Evolutionary conservation across 1,284 basidiomycete genomes (phyloP), one percentile per base, ranked within the genome.

Genomic region (Meripilus lineatus): DNA sequence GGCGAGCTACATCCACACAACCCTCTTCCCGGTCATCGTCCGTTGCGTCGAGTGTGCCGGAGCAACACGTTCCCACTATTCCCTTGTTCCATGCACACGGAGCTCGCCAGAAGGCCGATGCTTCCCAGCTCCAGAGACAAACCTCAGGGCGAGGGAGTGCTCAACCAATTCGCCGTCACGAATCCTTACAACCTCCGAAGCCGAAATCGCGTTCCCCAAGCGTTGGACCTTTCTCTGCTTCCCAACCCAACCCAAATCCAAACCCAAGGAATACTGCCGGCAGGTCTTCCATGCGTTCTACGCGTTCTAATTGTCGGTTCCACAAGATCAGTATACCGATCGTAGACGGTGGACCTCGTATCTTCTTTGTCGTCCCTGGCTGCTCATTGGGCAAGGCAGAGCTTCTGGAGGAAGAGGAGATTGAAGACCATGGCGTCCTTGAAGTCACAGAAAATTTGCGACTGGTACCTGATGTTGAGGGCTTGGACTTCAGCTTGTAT

Each of bases 261-360:
- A 44, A 28, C 18, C 38, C 21, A 14, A 18, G 13, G 10, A 30
- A 30, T 28, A 45, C 24, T 26, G 25, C 13, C 11, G 33, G 20
- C 18, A 21, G 3, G 18, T 40, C 38, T 20, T 21, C 21, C 23
- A 32, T 26, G 30, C 59, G 58, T 4, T 55, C 65, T 17, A 69
- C 68, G 13, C 73, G 81, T 4, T 82, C 81, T 3, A 72, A 82
- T 45, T 84, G 81, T 50, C 74, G 76, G 32, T 84, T 78, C 59
- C 80, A 79, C 55, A 77, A 72, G 46, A 78, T 84, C 55, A 80
- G 77, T 50, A 56, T 84, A 13, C 79, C 79, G 0, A 65, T 64
- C 11, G 21, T 26, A 26, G 70, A 72, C 40, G 64, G 66, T 33
- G 72, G 72, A 2, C 69, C 68, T 22, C 71, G 74, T 8, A 59